Evolutionary conservation across 176 grass and related monocot species (phyloP).

Genomic region (Saccharum spontaneum): DNA sequence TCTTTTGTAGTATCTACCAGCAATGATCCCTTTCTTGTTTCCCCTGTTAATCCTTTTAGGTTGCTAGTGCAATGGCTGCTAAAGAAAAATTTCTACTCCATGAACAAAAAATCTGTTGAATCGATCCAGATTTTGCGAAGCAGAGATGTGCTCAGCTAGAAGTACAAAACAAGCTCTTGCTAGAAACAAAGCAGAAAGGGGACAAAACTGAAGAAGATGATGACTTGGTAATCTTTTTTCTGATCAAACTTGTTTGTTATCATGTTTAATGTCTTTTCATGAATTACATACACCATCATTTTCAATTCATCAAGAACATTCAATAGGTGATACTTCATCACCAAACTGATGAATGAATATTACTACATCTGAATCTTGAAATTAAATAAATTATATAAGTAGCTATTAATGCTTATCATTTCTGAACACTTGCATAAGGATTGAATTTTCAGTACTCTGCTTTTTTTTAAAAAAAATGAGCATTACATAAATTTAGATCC

Average conservation of each 20-base stretch:
- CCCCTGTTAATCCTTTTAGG: too few relatives aligned
- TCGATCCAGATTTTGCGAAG: constrained; percentile 75
- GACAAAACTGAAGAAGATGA: constrained; percentile 69
- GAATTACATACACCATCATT: not conserved
- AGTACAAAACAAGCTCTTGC: constrained; percentile 73
- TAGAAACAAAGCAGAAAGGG: constrained; percentile 64
- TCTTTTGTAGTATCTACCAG: not conserved
- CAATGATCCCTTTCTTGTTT: not conserved
- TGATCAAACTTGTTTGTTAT: not conserved
- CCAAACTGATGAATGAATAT: not conserved
- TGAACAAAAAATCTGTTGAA: constrained; percentile 45
- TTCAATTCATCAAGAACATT: not conserved
- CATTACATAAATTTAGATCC: not conserved
- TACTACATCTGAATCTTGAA: not conserved
- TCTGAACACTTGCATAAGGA: not conserved
- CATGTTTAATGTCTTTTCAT: not conserved
- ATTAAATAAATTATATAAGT: not conserved
- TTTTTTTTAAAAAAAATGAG: not conserved
- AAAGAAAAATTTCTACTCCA: too few relatives aligned
- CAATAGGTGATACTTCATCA: not conserved
- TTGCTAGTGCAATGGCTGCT: too few relatives aligned
- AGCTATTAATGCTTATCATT: not conserved
- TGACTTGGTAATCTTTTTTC: constrained; percentile 53
- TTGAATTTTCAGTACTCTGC: not conserved
- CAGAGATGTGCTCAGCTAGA: constrained; percentile 72